Evolutionary conservation across 1,284 basidiomycete genomes (phyloP), one percentile per base, ranked within the genome.

Genomic region (Ustanciosporium gigantosporum): DNA sequence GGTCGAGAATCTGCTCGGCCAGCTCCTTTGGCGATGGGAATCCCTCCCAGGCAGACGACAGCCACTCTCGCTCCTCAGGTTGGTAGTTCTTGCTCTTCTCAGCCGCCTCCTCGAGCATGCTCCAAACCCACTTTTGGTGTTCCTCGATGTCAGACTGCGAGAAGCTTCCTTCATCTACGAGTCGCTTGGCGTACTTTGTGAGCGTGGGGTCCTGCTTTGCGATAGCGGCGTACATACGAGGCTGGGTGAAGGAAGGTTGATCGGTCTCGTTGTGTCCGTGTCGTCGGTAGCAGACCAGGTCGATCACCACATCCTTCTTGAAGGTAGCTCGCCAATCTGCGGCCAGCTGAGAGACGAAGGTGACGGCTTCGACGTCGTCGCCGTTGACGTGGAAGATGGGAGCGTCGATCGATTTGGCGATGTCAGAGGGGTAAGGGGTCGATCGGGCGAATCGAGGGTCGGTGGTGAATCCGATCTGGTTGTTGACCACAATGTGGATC

Each of bases 331-430:
- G 88, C 83, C 92, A 98, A 80, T 98, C 95, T 34, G 95, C 94
- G 23, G 95, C 94, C 47, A 98, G 87, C 78, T 94, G 91, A 80
- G 91, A 95, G 41, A 98, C 94, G 76, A 93, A 98, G 77, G 71
- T 70, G 79, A 98, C 91, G 21, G 95, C 95, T 80, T 98, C 95
- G 66, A 88, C 89, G 71, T 97, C 94, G 83, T 99, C 95, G 46
- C 93, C 95, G 78, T 99, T 99, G 76, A 98, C 95, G 81, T 98
- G 95, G 88, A 98, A 96, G 81, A 98, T 97, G 55, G 95, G 95
- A 0, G 95, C 86, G 76, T 99, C 95, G 75, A 97, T 97, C 38
- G 91, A 87, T 81, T 99, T 99, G 71, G 95, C 95, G 72, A 99
- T 90, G 79, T 99, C 95, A 46, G 94, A 96, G n/a, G 89, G 89